Evolutionary conservation across 495 filamentous ascomycete genomes (phyloP).

Genomic region (Aspergillus indologenus): DNA sequence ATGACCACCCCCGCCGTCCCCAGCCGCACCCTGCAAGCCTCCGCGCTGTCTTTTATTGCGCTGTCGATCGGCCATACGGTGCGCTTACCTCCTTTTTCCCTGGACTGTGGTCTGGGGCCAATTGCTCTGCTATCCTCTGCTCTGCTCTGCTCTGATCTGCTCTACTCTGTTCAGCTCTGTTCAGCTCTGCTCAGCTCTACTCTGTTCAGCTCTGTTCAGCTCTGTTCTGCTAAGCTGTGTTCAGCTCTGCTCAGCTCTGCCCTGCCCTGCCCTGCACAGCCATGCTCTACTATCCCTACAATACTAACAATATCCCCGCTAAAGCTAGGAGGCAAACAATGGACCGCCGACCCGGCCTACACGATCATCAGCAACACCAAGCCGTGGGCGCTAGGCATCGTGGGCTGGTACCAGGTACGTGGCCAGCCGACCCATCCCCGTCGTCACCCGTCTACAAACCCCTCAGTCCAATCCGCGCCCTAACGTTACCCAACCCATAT

Average conservation of each 20-base stretch:
- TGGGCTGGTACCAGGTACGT: slow-evolving; percentile 36
- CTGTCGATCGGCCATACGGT: slow-evolving; percentile 31
- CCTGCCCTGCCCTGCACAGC: no score
- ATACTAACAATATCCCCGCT: background rate
- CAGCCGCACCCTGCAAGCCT: slow-evolving; percentile 24
- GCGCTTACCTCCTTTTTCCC: background rate
- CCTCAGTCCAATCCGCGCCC: no score
- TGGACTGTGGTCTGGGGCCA: no score
- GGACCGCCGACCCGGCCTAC: slow-evolving; percentile 28
- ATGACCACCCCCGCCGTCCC: background rate
- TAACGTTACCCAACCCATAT: no score
- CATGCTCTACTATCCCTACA: background rate
- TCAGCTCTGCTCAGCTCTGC: background rate
- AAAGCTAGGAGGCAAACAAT: slow-evolving; percentile 22
- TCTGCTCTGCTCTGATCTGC: no score
- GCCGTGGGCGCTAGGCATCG: slow-evolving; percentile 28
- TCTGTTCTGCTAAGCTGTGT: no score
- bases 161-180: background rate
- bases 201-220: no score
- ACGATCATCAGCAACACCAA: slow-evolving; percentile 21
- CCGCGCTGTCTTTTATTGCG: slow-evolving; percentile 21
- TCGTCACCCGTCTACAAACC: no score
- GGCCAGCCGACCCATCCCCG: no score
- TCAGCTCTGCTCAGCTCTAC: no score
- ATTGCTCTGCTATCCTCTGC: no score